These are phyloP conservation scores for Pythium scleroteichum DNA, from an alignment of 352 stramenopile species.

Conservation along the genomic window DNA sequence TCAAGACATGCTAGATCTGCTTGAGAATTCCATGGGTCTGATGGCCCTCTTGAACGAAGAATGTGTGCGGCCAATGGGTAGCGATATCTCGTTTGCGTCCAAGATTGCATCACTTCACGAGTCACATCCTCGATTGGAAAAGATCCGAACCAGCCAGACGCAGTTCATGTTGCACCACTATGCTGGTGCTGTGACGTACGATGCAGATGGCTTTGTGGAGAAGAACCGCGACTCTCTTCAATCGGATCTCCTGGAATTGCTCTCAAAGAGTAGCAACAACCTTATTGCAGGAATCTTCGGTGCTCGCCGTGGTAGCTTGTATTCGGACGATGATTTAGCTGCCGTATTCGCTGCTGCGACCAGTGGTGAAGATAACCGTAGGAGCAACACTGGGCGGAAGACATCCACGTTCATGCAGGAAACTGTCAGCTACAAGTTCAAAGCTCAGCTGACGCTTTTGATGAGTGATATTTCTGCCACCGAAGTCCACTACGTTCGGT, in stretches of 20 bases:
- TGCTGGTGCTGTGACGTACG: slow-evolving; percentile 78
- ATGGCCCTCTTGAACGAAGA: slow-evolving; percentile 92
- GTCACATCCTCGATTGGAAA: slow-evolving; percentile 76
- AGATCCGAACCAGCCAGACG: slow-evolving; percentile 65
- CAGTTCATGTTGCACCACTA: slow-evolving; percentile 88
- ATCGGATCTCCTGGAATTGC: slow-evolving; percentile 70
- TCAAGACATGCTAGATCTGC: slow-evolving; percentile 88
- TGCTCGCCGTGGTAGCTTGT: slow-evolving; percentile 46
- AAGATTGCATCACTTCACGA: slow-evolving; percentile 88
- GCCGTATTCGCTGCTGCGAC: slow-evolving; percentile 51
- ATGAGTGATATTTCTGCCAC: slow-evolving; percentile 88
- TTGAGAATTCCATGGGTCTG: slow-evolving; percentile 89
- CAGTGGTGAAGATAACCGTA: slow-evolving; percentile 42
- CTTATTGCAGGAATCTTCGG: slow-evolving; percentile 79
- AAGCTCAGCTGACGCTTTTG: slow-evolving; percentile 79
- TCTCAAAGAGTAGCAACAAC: slow-evolving; percentile 66
- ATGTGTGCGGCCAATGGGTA: slow-evolving; percentile 87
- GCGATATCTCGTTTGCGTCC: slow-evolving; percentile 82
- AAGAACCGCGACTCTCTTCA: slow-evolving; percentile 89
- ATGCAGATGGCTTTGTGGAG: slow-evolving; percentile 81
- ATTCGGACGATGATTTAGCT: slow-evolving; percentile 62
- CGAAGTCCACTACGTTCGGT: slow-evolving; percentile 88
- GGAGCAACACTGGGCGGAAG: slow-evolving; percentile 41
- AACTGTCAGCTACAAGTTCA: slow-evolving; percentile 90
- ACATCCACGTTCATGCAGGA: slow-evolving; percentile 87